Percentiles rank a stretch among this genome's conserved stretches.
phyloP scores from a whole-genome alignment of 441 rosid species.

The Manihot esculenta region DNA sequence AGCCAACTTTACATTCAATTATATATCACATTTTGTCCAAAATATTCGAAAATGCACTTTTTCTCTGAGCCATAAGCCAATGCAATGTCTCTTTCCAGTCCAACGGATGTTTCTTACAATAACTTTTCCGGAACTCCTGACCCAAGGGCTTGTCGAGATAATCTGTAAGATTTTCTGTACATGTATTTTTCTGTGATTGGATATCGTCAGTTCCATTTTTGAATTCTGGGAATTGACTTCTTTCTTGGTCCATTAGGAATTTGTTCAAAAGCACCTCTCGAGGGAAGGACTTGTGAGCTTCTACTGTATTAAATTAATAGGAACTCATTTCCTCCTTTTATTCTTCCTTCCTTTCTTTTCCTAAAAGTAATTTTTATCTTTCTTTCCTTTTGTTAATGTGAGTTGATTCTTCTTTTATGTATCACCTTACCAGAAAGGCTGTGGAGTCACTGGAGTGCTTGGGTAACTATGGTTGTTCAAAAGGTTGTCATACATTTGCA shows the following conservation, averaged over 20 bases:
- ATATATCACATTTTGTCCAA: neutral
- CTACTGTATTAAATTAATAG: neutral
- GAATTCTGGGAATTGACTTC: neutral
- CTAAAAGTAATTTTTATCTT: neutral
- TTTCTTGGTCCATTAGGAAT: conserved; percentile 26
- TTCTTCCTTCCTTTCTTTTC: no score
- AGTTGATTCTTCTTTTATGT: conserved; percentile 7
- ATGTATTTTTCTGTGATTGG: neutral
- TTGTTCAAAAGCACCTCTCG: conserved; percentile 38
- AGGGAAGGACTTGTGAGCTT: conserved; percentile 34
- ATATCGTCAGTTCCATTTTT: neutral
- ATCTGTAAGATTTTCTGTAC: conserved; percentile 21
- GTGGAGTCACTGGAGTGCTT: conserved; percentile 18
- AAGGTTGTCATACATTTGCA: conserved; percentile 18
- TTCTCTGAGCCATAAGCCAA: neutral
- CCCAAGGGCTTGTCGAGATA: conserved; percentile 23
- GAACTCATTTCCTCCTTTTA: no score
- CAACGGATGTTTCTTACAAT: conserved; percentile 40
- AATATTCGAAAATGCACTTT: neutral
- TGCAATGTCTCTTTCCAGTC: conserved; percentile 21
- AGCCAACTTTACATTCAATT: neutral
- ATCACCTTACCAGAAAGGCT: conserved; percentile 11
- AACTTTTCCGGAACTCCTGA: conserved; percentile 22
- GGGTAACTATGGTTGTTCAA: conserved; percentile 19
- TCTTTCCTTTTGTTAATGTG: no score